Evolutionary conservation across 805 yeast species (phyloP), one percentile per base, ranked within the genome.

Genomic region (Cyberlindnera misumaiensis): DNA sequence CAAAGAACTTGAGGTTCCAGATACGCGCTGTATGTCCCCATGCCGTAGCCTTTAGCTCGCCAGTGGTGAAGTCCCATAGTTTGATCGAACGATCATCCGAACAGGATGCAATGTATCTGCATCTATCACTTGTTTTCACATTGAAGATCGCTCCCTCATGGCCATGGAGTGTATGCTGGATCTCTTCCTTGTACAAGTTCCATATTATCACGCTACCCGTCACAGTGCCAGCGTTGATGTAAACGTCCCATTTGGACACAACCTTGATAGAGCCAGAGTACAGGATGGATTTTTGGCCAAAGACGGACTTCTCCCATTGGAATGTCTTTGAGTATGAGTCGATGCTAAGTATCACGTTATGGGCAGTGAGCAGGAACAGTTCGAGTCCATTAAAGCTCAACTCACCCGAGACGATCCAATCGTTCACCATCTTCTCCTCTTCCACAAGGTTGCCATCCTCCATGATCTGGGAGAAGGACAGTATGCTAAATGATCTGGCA

Each of bases 21-120:
- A 93, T 89, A 55, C 98, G 73, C 0, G 97, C 90, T 1, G 83
- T 80, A 56, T 93, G 98, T 11, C 97, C 98, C 97, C 97, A 93
- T 0, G 96, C 97, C 20, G 79, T 74, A 1, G 90, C 83, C 29
- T 83, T 48, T 26, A 77, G 60, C 10, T 61, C 49, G 1, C 94
- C 90, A 2, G 73, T 53, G 6, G 52, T 51, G 44, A 81, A 62
- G 49, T 76, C 76, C 80, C 88, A 88, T 5, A 90, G 56, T 41
- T 79, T 81, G 39, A 93, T 77, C 0, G 96, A 84, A 44, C 98
- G 70, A 55, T 90, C 98, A 59, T 93, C 97, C 0, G 97, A 90
- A 56, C 98, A 93, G 35, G 90, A 79, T 2, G 81, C 77, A 7
- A 86, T 62, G 40, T 62, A 68, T 32, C 63, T 56, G 5, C 82